Evolutionary conservation across 495 filamentous ascomycete genomes (phyloP), one percentile per base, ranked within the genome.

Genomic region (Penicillium robsamsonii): DNA sequence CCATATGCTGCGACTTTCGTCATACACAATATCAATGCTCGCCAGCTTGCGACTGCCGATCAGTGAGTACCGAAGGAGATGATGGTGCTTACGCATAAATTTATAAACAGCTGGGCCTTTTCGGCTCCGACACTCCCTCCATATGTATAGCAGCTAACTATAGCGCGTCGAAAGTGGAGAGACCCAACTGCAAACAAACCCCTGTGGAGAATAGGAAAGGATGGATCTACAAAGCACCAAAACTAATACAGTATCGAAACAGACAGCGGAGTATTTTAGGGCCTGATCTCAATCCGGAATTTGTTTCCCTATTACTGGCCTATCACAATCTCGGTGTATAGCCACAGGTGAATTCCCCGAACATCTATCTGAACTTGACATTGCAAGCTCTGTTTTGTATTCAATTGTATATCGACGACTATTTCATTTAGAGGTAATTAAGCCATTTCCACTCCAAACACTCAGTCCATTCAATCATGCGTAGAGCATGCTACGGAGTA

Each of bases 161-260:
- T 10, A 48, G 46, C 0, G 46, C 24, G 11, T 3, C 15, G 13
- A n/a, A 24, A 44, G 29, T 38, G n/a, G 29, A 38, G 47, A 50
- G 29, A 17, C 38, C 30, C 17, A 47, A 35, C n/a, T 43, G 20
- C 44, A 22, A 15, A 40, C n/a, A 25, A 17, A 57, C n/a, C 6
- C 17, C n/a, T 17, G 27, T 51, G 46, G 46, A 25, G 38, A 50
- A 22, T 6, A 24, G 12, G 7, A 35, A 41, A 18, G 25, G 30
- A 41, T 35, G 12, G 54, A 56, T 56, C 46, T 56, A 33, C 54
- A 50, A 40, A 12, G 35, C 18, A 11, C 10, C 20, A 24, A 30
- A 6, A 10, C 17, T 44, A 46, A 50, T 56, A 50, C 46, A 54
- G 52, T 46, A 54, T 46, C 22, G 29, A 54, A 54, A 54, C 42